A percentile compares a stretch with the other conserved stretches of the same genome.
phyloP scores from a whole-genome alignment of 306 rosid species.

The Vigna unguiculata region DNA sequence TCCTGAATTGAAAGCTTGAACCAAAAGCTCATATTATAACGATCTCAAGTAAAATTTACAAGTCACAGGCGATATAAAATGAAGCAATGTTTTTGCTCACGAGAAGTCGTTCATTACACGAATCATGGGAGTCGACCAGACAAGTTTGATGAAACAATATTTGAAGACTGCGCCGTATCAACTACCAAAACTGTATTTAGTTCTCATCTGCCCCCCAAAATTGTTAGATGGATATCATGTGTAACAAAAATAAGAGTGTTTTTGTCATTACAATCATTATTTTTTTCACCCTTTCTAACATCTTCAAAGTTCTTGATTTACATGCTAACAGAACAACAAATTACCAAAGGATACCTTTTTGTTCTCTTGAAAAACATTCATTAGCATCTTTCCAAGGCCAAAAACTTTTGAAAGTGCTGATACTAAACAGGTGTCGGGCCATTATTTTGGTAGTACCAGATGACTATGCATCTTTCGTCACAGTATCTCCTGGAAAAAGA shows the following conservation, averaged over 20 bases:
- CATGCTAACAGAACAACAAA: conserved; percentile 21
- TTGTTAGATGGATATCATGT: neutral
- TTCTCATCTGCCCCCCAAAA: conserved; percentile 16
- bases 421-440: conserved; percentile 45
- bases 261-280: neutral
- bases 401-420: conserved; percentile 28
- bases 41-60: neutral
- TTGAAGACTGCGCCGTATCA: conserved; percentile 1
- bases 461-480: conserved; percentile 52
- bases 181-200: conserved; percentile 11
- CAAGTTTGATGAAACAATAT: neutral
- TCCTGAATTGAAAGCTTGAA: neutral
- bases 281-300: conserved; percentile 9
- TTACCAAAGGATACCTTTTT: conserved; percentile 4
- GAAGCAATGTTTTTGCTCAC: conserved; percentile 23
- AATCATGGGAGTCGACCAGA: neutral
- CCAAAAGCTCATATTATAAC: neutral
- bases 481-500: conserved; percentile 54
- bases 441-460: conserved; percentile 48
- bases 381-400: conserved; percentile 25
- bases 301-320: neutral
- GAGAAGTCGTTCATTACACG: neutral
- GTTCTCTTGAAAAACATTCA: conserved; percentile 36
- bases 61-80: neutral
- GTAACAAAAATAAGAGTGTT: neutral